Conservation (phyloP, 495 filamentous ascomycete genomes). For the Aspergillus panamensis region DNA sequence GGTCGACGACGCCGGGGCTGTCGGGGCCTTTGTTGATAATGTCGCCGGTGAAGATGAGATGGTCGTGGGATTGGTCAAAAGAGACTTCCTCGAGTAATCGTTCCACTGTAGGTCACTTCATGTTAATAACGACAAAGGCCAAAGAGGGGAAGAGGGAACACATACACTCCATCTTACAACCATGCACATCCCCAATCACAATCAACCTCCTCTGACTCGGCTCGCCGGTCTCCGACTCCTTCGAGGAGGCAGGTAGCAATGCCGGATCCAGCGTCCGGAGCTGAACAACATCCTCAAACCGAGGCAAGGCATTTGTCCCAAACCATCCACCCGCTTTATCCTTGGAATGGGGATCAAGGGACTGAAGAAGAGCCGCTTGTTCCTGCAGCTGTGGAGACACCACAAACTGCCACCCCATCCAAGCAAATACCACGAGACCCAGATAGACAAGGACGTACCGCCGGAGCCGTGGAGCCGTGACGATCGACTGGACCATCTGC, state of each 20-base stretch:
- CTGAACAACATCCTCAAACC: conserved; percentile 48
- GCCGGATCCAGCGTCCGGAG: conserved; percentile 22
- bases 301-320: conserved; percentile 46
- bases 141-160: conserved; percentile 8
- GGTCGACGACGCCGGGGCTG: conserved; percentile 70
- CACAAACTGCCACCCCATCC: conserved; percentile 39
- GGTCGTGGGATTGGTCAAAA: conserved; percentile 63
- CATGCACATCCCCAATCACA: conserved; percentile 88
- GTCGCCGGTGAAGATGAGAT: conserved; percentile 80
- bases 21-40: conserved; percentile 87
- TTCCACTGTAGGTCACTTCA: conserved; percentile 43
- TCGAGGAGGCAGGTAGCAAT: conserved; percentile 13
- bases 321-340: conserved; percentile 38
- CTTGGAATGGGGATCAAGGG: conserved; percentile 37
- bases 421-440: conserved; percentile 34
- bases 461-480: conserved; percentile 45
- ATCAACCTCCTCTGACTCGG: conserved; percentile 50
- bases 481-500: conserved; percentile 32
- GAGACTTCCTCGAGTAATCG: conserved; percentile 62
- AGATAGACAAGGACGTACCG: conserved; percentile 46
- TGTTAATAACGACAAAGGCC: conserved; percentile 9
- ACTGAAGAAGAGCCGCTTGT: conserved; percentile 29
- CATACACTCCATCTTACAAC: conserved; percentile 63
- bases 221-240: conserved; percentile 1
- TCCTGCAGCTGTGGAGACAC: conserved; percentile 42